Conservation (phyloP, 768 basidiomycete genomes). For the Hericium rajendrae region DNA sequence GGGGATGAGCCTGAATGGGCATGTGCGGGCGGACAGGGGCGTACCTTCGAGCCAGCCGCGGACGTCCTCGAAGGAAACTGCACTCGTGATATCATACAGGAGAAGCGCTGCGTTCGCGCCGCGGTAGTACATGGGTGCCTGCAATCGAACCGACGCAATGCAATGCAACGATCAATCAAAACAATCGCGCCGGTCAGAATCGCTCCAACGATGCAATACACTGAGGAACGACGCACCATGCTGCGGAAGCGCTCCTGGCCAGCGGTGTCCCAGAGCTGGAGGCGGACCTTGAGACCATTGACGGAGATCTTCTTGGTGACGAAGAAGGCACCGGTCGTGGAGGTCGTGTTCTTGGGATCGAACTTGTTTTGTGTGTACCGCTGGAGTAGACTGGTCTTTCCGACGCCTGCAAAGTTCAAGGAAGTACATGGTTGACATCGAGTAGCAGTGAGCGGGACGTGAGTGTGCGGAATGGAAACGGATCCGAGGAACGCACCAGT, state of each 20-base stretch:
- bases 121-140: slow-evolving; percentile 97
- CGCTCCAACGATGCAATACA: slow-evolving; percentile 1
- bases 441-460: not conserved
- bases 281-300: slow-evolving; percentile 75
- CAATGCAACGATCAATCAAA: too few relatives aligned
- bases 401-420: slow-evolving; percentile 49
- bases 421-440: not conserved
- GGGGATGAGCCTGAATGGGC: not conserved
- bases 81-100: slow-evolving; percentile 92
- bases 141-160: not conserved
- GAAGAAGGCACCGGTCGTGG: slow-evolving; percentile 90
- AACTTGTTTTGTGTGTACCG: slow-evolving; percentile 89
- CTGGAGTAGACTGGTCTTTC: slow-evolving; percentile 85
- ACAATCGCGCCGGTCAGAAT: slow-evolving; percentile 4
- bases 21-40: slow-evolving; percentile 13
- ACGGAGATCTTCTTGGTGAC: slow-evolving; percentile 87
- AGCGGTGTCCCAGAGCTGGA: slow-evolving; percentile 90
- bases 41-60: slow-evolving; percentile 85
- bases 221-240: slow-evolving; percentile 46
- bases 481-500: slow-evolving; percentile 30
- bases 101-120: slow-evolving; percentile 91
- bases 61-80: slow-evolving; percentile 81
- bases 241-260: slow-evolving; percentile 90
- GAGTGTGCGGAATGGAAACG: not conserved
- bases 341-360: slow-evolving; percentile 78